These are phyloP conservation scores for Gaertneriomyces sp. DNA, from an alignment of 192 early-diverging fungal species.

Conservation along the genomic window DNA sequence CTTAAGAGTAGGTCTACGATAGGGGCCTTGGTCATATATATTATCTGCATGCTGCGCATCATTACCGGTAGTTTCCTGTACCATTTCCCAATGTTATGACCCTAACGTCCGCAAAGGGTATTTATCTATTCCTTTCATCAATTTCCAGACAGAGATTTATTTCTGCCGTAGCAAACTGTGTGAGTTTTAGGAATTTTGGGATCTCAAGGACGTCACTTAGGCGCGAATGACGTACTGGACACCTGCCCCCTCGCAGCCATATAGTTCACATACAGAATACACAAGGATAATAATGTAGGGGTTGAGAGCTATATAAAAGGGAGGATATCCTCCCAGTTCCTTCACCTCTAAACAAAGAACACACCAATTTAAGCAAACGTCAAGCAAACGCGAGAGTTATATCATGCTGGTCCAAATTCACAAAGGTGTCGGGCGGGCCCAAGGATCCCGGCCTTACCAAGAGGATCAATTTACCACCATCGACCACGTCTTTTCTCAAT, in stretches of 20 bases:
- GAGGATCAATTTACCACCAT: slow-evolving; percentile 24
- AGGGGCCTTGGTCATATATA: too few species aligned
- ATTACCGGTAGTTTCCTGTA: too few species aligned
- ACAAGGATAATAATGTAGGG: not conserved
- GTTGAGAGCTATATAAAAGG: not conserved
- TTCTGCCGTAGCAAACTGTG: too few species aligned
- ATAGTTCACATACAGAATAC: not conserved
- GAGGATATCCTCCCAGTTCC: not conserved
- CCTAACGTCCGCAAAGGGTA: too few species aligned
- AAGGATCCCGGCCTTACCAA: slow-evolving; percentile 27
- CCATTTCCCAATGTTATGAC: too few species aligned
- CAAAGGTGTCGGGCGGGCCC: slow-evolving; percentile 26
- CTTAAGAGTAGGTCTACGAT: too few species aligned
- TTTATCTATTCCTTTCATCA: too few species aligned
- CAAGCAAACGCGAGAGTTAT: not conserved
- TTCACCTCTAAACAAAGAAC: not conserved
- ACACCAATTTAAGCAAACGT: not conserved
- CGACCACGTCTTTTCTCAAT: slow-evolving; percentile 19
- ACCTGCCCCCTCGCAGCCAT: not conserved
- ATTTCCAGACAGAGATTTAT: too few species aligned
- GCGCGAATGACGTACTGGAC: too few species aligned
- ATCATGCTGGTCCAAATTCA: slow-evolving; percentile 11
- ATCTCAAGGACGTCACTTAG: too few species aligned
- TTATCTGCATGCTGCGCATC: too few species aligned
- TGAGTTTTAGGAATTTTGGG: too few species aligned